phyloP scores from a whole-genome alignment of 306 rosid species.

The Prunus armeniaca region DNA sequence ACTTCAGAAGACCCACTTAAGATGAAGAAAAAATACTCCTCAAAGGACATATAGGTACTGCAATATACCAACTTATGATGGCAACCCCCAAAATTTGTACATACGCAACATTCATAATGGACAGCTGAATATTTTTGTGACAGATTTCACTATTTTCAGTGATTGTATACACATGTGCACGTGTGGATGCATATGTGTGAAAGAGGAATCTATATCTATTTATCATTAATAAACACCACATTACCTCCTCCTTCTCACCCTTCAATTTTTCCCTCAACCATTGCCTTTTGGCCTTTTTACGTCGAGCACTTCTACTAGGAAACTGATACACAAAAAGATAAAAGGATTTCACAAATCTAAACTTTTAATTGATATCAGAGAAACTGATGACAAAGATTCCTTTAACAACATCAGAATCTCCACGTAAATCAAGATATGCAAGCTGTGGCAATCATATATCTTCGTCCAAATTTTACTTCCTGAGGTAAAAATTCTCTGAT shows the following conservation, averaged over 20 bases:
- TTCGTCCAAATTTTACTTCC: slow-evolving; percentile 1
- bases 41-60: neutral
- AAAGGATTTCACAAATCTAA: neutral
- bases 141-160: neutral
- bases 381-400: neutral
- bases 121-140: neutral
- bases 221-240: slow-evolving; percentile 2
- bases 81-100: neutral
- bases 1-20: neutral
- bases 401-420: neutral
- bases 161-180: neutral
- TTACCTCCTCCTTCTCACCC: slow-evolving; percentile 60
- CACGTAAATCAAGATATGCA: neutral
- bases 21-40: neutral
- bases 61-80: neutral
- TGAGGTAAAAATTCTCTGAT: neutral
- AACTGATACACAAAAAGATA: slow-evolving; percentile 37
- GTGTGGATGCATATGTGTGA: neutral
- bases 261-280: slow-evolving; percentile 74
- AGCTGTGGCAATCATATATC: neutral
- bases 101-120: neutral
- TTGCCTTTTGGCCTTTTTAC: slow-evolving; percentile 77
- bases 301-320: slow-evolving; percentile 87
- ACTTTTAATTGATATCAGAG: neutral
- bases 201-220: slow-evolving; percentile 3